Evolutionary conservation across 768 basidiomycete species (phyloP).

Genomic region (Pisolithus marmoratus): DNA sequence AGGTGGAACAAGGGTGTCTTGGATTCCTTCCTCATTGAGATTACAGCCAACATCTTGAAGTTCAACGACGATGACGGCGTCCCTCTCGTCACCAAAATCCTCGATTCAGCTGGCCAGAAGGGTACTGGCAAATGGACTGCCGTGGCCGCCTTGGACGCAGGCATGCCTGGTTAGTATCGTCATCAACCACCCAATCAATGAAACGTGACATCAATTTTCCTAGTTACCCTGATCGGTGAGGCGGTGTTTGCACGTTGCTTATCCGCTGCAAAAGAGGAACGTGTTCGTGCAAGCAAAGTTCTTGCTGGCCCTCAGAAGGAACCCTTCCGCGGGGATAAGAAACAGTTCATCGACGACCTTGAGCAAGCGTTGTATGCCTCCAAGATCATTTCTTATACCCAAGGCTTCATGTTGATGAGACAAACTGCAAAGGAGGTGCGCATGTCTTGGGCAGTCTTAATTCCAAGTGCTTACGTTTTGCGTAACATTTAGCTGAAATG

Average conservation of each 20-base stretch:
- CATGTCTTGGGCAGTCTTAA: background rate
- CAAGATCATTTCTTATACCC: conserved; percentile 99
- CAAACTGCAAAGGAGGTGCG: conserved; percentile 90
- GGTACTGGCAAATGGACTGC: conserved; percentile 99
- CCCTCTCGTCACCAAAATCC: conserved; percentile 88
- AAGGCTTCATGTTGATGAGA: conserved; percentile 99
- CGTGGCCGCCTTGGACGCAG: conserved; percentile 91
- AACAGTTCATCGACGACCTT: conserved; percentile 98
- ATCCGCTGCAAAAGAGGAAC: conserved; percentile 95
- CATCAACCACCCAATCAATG: conserved; percentile 4
- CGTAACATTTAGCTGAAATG: conserved; percentile 50
- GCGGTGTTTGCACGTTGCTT: conserved; percentile 98
- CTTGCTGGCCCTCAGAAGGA: conserved; percentile 90
- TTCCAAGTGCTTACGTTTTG: conserved; percentile 8
- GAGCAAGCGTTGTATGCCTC: conserved; percentile 99
- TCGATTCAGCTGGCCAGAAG: conserved; percentile 96
- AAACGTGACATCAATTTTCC: conserved; percentile 8
- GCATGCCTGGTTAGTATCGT: conserved; percentile 60
- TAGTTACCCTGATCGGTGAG: conserved; percentile 98
- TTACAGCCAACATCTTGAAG: conserved; percentile 93
- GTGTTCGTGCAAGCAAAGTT: conserved; percentile 85
- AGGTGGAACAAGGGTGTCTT: conserved; percentile 99
- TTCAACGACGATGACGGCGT: conserved; percentile 95
- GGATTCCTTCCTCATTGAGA: conserved; percentile 99
- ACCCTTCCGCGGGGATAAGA: conserved; percentile 94